These are phyloP conservation scores for Primulina huaijiensis DNA, from an alignment of 257 asterid genomes.

Conservation along the genomic window DNA sequence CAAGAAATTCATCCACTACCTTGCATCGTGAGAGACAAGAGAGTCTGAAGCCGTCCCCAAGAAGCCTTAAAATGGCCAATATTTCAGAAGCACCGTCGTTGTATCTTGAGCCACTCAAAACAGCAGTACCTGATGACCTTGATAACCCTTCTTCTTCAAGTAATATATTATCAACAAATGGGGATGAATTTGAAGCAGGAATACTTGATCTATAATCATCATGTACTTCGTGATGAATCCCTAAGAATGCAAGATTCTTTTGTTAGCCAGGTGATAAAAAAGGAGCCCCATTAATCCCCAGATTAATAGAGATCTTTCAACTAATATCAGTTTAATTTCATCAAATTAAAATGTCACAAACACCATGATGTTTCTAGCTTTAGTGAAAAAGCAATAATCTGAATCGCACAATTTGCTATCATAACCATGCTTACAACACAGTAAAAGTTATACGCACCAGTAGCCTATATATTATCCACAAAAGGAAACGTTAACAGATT, in stretches of 20 bases:
- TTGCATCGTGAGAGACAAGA: constrained; percentile 78
- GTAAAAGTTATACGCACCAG: constrained; percentile 18
- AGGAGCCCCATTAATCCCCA: constrained; percentile 13
- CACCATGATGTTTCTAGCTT: constrained; percentile 9
- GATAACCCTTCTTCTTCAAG: constrained; percentile 63
- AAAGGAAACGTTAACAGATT: constrained; percentile 1
- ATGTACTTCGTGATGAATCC: constrained; percentile 54
- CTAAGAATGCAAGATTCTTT: constrained; percentile 38
- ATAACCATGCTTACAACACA: constrained; percentile 14
- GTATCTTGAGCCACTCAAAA: constrained; percentile 47
- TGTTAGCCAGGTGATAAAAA: constrained; percentile 24
- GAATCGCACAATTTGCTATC: constrained; percentile 5
- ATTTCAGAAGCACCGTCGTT: constrained; percentile 70
- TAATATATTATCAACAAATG: constrained; percentile 47
- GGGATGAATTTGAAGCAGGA: constrained; percentile 49
- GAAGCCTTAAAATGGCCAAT: constrained; percentile 66
- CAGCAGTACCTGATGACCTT: constrained; percentile 44
- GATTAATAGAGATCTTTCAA: constrained; percentile 15
- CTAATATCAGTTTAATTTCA: constrained; percentile 14
- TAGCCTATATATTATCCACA: background rate
- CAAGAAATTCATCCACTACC: constrained; percentile 42
- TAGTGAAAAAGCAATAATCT: constrained; percentile 8
- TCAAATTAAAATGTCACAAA: constrained; percentile 1
- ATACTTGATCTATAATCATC: constrained; percentile 66
- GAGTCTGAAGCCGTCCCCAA: constrained; percentile 93